Evolutionary conservation across 352 stramenopile genomes (phyloP), one percentile per base, ranked within the genome.

Genomic region (Phytophthora hibernalis): DNA sequence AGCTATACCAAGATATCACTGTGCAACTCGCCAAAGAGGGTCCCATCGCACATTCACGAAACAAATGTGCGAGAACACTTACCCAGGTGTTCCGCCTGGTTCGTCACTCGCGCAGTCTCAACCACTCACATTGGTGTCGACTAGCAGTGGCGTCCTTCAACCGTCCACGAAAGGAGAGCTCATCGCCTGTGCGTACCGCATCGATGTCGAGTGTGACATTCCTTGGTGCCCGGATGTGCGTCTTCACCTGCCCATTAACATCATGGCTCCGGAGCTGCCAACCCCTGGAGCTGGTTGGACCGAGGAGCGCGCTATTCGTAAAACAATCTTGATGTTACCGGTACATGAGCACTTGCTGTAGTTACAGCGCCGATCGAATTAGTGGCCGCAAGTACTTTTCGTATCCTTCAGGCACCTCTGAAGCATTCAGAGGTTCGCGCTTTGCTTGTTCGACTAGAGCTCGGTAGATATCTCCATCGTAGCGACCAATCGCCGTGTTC

Each of bases 171-270:
- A 62, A 21, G 76, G 80, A 18, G 69, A 60, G 13, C 76, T 90
- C 52, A 78, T 91, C 26, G 57, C 52, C 30, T 90, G 82, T 54
- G 44, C 74, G 2, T 92, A 92, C 48, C 80, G 66, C 13, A 79
- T 92, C 20, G 77, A 87, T 26, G 70, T 90, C 33, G 80, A 89
- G 72, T 90, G 78, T 58, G 80, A 89, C 58, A 86, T 92, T 37
- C 76, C 82, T 0, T 89, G 72, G 78, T 89, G 80, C 60, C 84
- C 80, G 1, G 76, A 91, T 20, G 80, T 91, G 11, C 30, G 77
- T 45, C 57, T 91, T 38, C 75, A 81, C 40, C 60, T 92, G 56
- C 84, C 82, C 9, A 59, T 92, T 28, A 84, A 64, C 37, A 79
- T 92, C 52, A 79, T 88, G 24, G 77, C 79, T 5, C 65, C 70